Percentiles rank a stretch among this genome's conserved stretches.
phyloP scores from a whole-genome alignment of 352 stramenopile species.

The Globisporangium radiosum region DNA sequence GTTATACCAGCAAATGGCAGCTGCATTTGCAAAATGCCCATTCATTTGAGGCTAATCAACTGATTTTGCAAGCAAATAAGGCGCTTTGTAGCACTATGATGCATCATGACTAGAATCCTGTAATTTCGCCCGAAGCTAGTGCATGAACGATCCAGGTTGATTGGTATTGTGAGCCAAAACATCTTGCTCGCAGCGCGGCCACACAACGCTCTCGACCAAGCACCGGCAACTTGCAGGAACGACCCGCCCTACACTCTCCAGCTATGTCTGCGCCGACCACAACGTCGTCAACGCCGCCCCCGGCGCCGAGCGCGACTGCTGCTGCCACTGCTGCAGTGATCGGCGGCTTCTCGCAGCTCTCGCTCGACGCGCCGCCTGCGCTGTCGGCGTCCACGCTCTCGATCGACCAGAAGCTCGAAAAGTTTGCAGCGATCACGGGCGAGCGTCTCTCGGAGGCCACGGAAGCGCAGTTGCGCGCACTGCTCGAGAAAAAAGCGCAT shows the following conservation, averaged over 20 bases:
- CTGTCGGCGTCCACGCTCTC: constrained; percentile 30
- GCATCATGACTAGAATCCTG: too few relatives aligned
- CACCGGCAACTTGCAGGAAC: not conserved
- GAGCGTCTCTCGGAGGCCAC: constrained; percentile 27
- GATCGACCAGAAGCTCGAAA: constrained; percentile 57
- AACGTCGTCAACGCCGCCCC: constrained; percentile 28
- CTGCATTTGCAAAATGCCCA: not conserved
- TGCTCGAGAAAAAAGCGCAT: constrained; percentile 77
- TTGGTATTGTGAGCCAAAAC: not conserved
- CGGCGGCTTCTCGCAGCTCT: constrained; percentile 50
- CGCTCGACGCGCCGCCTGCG: constrained; percentile 20
- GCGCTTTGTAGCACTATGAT: too few relatives aligned
- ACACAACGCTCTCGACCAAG: not conserved
- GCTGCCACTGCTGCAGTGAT: constrained; percentile 10
- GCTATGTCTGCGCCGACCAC: constrained; percentile 10
- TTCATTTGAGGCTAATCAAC: not conserved
- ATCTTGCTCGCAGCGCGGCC: not conserved
- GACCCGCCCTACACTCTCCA: not conserved
- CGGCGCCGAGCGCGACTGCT: constrained; percentile 26
- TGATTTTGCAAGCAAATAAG: too few relatives aligned
- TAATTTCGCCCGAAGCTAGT: too few relatives aligned
- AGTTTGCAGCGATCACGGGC: constrained; percentile 49
- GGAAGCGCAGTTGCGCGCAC: constrained; percentile 66
- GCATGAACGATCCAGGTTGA: too few relatives aligned
- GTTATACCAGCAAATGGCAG: not conserved